Percentiles rank a stretch among this genome's conserved stretches.
These are phyloP conservation scores for Rutstroemia sp. DNA, from an alignment of 2,329 filamentous ascomycete genomes.

Conservation along the genomic window DNA sequence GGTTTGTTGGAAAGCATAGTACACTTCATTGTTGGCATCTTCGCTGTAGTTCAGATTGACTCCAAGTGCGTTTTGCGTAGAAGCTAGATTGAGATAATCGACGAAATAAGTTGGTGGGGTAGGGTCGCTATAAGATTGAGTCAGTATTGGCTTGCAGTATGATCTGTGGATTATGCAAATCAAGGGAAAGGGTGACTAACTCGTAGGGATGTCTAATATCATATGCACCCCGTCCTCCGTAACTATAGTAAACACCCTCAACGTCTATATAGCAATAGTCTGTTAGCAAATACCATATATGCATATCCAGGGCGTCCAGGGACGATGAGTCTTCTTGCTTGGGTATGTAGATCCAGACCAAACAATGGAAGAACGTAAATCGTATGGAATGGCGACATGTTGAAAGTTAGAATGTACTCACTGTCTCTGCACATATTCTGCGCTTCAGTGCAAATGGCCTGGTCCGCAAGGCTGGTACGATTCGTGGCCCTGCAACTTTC, in stretches of 20 bases:
- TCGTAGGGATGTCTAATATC: constrained; percentile 43
- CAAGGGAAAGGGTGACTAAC: neutral
- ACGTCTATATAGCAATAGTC: constrained; percentile 27
- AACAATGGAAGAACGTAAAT: too few species aligned
- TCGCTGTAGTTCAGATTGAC: constrained; percentile 9
- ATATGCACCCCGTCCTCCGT: constrained; percentile 38
- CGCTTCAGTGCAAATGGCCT: constrained; percentile 43
- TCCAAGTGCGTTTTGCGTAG: constrained; percentile 7
- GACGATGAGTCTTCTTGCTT: too few species aligned
- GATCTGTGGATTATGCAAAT: neutral
- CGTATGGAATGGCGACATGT: too few species aligned
- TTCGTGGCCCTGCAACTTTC: constrained; percentile 41
- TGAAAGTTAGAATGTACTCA: neutral
- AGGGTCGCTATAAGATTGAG: constrained; percentile 33
- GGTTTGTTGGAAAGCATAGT: constrained; percentile 37
- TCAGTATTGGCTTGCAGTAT: neutral
- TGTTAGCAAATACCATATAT: too few species aligned
- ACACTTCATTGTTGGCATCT: constrained; percentile 33
- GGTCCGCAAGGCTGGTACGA: constrained; percentile 29
- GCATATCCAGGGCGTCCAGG: too few species aligned
- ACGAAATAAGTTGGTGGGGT: constrained; percentile 41
- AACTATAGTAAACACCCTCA: constrained; percentile 32
- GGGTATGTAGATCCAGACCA: too few species aligned
- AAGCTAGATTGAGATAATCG: constrained; percentile 29
- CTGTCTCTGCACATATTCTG: constrained; percentile 48